Percentiles rank a stretch among this genome's conserved stretches.
phyloP scores from a whole-genome alignment of 2,329 filamentous ascomycete genomes.

The Fonsecaea nubica region DNA sequence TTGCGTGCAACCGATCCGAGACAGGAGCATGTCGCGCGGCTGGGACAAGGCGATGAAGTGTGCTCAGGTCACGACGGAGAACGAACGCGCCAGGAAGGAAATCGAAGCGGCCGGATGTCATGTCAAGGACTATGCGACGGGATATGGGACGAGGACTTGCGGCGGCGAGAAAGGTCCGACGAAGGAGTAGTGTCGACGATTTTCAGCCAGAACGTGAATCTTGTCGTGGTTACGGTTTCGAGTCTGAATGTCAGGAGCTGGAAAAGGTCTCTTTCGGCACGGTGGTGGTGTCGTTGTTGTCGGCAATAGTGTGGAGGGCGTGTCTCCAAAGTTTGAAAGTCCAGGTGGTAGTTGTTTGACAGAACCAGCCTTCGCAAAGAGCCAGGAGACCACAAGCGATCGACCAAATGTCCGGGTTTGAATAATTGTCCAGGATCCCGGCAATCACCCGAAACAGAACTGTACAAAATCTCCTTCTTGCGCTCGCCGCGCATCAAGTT shows the following conservation, averaged over 20 bases:
- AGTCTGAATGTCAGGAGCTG: not conserved
- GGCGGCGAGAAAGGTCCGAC: not conserved
- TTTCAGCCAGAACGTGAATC: not conserved
- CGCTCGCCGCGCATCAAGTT: conserved; percentile 18
- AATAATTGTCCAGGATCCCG: no score
- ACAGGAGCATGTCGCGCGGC: not conserved
- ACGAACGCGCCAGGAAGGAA: not conserved
- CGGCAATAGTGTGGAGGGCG: no score
- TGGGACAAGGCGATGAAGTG: not conserved
- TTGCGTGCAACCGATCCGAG: not conserved
- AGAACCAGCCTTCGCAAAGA: no score
- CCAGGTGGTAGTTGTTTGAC: no score
- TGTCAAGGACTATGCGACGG: not conserved
- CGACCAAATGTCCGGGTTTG: not conserved
- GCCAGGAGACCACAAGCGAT: not conserved
- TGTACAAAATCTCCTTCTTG: conserved; percentile 24
- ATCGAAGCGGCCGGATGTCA: not conserved
- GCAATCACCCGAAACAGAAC: conserved; percentile 24
- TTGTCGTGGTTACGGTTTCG: not conserved
- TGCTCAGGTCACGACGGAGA: not conserved
- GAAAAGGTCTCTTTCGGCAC: not conserved
- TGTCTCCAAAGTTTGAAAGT: no score
- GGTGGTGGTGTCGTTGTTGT: not conserved
- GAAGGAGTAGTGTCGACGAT: not conserved
- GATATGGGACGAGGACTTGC: not conserved